phyloP scores from a whole-genome alignment of 345 rosid species.

The Bruguiera parviflora region DNA sequence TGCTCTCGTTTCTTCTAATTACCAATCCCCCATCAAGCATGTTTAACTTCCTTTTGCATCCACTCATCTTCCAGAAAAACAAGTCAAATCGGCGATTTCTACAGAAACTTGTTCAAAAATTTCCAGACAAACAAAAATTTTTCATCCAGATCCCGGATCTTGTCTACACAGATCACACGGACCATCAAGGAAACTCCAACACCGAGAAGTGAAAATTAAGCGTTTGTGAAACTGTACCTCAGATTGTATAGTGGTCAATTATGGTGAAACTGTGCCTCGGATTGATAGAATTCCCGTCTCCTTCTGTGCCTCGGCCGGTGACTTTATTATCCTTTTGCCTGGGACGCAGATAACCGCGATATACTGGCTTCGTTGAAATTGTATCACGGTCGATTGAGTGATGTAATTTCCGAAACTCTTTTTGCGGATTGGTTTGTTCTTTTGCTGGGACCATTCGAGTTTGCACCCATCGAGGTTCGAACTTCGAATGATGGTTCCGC shows the following conservation, averaged over 20 bases:
- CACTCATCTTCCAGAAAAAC: neutral
- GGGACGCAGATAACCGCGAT: too few relatives aligned
- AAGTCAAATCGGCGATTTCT: neutral
- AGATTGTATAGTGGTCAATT: too few relatives aligned
- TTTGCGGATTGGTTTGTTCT: neutral
- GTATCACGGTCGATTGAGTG: slow-evolving; percentile 5
- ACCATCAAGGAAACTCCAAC: neutral
- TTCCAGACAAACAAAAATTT: neutral
- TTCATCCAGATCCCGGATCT: neutral
- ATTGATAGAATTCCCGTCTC: neutral
- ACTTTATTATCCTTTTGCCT: neutral
- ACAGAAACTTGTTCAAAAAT: neutral
- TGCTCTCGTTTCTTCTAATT: neutral
- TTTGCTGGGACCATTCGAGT: neutral
- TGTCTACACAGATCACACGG: neutral
- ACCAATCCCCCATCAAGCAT: neutral
- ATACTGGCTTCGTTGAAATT: neutral
- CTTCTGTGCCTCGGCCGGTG: neutral
- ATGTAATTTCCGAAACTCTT: too few relatives aligned
- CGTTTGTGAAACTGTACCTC: too few relatives aligned
- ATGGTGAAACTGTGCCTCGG: slow-evolving; percentile 3
- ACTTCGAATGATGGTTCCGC: neutral
- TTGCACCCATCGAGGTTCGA: neutral
- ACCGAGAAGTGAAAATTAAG: too few relatives aligned
- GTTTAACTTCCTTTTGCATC: slow-evolving; percentile 3